phyloP scores from a whole-genome alignment of 495 filamentous ascomycete genomes.

The Penicillium cinerascens region DNA sequence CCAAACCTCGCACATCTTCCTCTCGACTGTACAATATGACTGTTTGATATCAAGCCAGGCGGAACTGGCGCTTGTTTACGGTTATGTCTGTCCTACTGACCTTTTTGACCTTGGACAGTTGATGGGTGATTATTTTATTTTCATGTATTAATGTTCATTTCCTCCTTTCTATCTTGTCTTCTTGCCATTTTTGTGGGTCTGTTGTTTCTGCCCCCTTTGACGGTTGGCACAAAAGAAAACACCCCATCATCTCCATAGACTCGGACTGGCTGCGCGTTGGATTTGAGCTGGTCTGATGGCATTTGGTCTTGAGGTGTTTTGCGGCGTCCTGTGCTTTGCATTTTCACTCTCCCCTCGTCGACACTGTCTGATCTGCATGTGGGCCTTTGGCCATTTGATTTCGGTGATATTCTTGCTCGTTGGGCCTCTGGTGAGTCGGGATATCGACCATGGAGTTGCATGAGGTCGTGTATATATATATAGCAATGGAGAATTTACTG shows the following conservation, averaged over 20 bases:
- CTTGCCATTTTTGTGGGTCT: constrained; percentile 1
- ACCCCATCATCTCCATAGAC: constrained; percentile 19
- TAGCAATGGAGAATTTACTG: constrained; percentile 15
- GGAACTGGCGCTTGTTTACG: constrained; percentile 34
- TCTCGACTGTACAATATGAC: constrained; percentile 43
- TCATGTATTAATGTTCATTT: constrained; percentile 32
- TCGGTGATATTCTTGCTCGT: constrained; percentile 2
- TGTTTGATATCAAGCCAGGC: constrained; percentile 37
- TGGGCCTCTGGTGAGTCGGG: background rate
- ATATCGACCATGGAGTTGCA: constrained; percentile 4
- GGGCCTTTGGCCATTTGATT: constrained; percentile 14
- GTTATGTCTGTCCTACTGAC: constrained; percentile 33
- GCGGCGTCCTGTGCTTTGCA: constrained; percentile 29
- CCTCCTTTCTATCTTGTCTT: constrained; percentile 12
- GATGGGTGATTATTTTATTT: constrained; percentile 21
- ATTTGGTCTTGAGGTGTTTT: constrained; percentile 29
- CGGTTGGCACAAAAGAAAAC: constrained; percentile 3
- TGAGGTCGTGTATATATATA: constrained; percentile 21
- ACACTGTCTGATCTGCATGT: constrained; percentile 32
- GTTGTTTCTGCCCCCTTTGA: background rate
- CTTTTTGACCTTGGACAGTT: constrained; percentile 8
- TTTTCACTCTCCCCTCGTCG: constrained; percentile 40
- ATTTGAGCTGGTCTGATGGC: constrained; percentile 23
- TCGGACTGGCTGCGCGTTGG: constrained; percentile 17
- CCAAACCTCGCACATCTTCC: constrained; percentile 7